Evolutionary conservation across 2,329 filamentous ascomycete genomes (phyloP), one percentile per base, ranked within the genome.

Genomic region (Meredithiella fracta): DNA sequence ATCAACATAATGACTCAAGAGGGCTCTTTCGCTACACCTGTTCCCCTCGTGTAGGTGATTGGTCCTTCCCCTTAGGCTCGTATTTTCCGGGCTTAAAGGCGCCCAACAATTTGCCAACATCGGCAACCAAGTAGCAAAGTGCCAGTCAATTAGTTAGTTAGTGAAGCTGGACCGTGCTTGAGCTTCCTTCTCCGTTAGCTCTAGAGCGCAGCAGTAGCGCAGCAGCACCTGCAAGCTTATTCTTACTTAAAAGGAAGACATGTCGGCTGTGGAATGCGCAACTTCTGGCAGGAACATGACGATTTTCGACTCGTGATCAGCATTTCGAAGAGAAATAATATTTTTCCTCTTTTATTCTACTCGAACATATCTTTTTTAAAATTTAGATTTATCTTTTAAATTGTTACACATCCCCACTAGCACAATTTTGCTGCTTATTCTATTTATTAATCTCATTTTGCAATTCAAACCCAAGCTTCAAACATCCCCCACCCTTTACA

Each of bases 281-380:
- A 31, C 20, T 44, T 51, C 47, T 26, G n/a, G 37, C 9, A 17
- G 31, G 25, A 40, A 40, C 47, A 29, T 42, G 49, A 22, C 50
- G 34, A 22, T 59, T 56, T 52, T 53, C 53, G 23, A 20, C 51
- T 57, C 51, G 34, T 47, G 23, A 52, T 26, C 26, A n/a, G 29
- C 26, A 20, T 6, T 23, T 50, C 25, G 11, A 9, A 26, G 0
- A 49, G 23, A 17, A 26, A 20, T 52, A 52, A 34, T 17, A 20
- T 31, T 55, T 55, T 7, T 23, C 25, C 17, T 37, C 38, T 59
- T 54, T 20, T 8, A 42, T 15, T 53, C 20, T 26, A 34, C 26
- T n/a, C n/a, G n/a, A n/a, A n/a, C n/a, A n/a, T n/a, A n/a, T n/a
- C 31, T 22, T 42, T 50, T 53, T 44, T 47, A 38, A 26, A 1